phyloP scores from a whole-genome alignment of 768 basidiomycete species.

The Tulasnella sp. region DNA sequence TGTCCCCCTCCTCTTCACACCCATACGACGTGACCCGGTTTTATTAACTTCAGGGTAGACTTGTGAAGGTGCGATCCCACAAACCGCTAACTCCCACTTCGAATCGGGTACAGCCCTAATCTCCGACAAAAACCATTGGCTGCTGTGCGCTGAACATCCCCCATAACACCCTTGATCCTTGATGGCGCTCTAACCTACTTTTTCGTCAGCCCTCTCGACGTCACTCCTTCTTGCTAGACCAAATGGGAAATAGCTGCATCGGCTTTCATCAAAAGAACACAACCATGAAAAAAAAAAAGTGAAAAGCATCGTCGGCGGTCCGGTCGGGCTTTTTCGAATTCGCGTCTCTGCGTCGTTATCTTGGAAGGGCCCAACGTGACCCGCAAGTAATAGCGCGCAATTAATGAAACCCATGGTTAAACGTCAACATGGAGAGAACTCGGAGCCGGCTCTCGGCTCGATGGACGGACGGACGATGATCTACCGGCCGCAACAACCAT shows the following conservation, averaged over 20 bases:
- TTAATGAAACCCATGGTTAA: background rate
- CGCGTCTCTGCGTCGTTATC: background rate
- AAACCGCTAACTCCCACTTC: background rate
- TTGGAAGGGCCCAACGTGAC: background rate
- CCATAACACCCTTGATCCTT: constrained; percentile 9
- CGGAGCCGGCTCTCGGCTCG: background rate
- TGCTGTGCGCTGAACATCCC: background rate
- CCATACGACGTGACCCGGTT: constrained; percentile 7
- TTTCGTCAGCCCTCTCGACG: background rate
- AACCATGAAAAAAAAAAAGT: background rate
- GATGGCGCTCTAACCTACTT: background rate
- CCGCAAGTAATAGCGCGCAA: background rate
- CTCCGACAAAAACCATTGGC: background rate
- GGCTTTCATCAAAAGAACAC: background rate
- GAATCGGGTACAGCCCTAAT: background rate
- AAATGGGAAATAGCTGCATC: background rate
- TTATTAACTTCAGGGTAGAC: constrained; percentile 3
- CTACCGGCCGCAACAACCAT: background rate
- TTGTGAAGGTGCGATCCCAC: background rate
- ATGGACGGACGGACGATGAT: background rate
- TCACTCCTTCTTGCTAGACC: background rate
- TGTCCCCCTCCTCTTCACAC: background rate
- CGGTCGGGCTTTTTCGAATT: background rate
- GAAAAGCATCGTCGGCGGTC: background rate
- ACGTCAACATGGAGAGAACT: background rate